phyloP scores from a whole-genome alignment of 352 stramenopile species.

The Thalassiosira hispida region DNA sequence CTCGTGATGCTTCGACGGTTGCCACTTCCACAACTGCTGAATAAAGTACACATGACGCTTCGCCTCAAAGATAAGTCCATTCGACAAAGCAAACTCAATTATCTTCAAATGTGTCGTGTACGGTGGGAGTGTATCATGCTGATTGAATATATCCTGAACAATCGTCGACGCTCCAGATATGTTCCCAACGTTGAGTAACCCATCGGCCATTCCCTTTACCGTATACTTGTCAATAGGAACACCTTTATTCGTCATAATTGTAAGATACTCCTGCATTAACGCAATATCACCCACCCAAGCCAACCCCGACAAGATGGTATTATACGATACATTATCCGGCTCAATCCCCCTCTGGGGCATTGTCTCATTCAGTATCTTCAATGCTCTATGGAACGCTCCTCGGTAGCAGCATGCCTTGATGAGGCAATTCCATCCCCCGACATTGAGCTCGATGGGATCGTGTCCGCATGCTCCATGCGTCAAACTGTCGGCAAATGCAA shows the following conservation, averaged over 20 bases:
- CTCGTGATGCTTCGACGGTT: conserved; percentile 66
- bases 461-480: conserved; percentile 81
- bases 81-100: conserved; percentile 73
- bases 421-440: conserved; percentile 67
- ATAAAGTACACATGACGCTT: conserved; percentile 83
- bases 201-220: conserved; percentile 68
- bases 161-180: conserved; percentile 65
- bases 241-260: conserved; percentile 57
- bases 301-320: conserved; percentile 70
- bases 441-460: conserved; percentile 69
- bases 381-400: conserved; percentile 73
- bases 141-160: conserved; percentile 83
- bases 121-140: conserved; percentile 74
- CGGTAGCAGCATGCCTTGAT: conserved; percentile 79
- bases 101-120: conserved; percentile 83
- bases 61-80: conserved; percentile 72
- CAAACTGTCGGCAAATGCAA: conserved; percentile 81
- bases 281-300: conserved; percentile 60
- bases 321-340: conserved; percentile 73
- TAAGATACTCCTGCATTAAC: conserved; percentile 67
- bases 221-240: conserved; percentile 67
- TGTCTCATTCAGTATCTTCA: conserved; percentile 71
- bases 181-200: conserved; percentile 75
- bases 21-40: conserved; percentile 80
- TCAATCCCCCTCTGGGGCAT: conserved; percentile 67